A percentile compares a stretch with the other conserved stretches of the same genome.
Conservation (phyloP, 495 filamentous ascomycete species). For the Xylaria intraflava region DNA sequence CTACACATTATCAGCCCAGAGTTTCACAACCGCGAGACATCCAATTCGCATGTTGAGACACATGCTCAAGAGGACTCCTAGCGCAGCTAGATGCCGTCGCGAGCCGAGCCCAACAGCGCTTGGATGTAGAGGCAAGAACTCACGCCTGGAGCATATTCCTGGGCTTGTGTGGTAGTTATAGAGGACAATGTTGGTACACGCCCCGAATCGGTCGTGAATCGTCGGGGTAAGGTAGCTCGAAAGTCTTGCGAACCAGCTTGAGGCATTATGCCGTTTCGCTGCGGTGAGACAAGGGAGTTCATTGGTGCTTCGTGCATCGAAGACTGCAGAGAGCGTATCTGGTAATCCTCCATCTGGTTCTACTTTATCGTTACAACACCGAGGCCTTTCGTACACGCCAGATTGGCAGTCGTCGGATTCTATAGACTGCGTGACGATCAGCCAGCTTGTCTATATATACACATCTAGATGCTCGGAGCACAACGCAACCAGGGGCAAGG, state of each 20-base stretch:
- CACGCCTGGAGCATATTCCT: conserved; percentile 37
- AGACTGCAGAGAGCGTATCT: conserved; percentile 68
- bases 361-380: conserved; percentile 34
- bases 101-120: background rate
- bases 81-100: conserved; percentile 8
- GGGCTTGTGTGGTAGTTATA: conserved; percentile 46
- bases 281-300: conserved; percentile 62
- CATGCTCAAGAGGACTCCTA: conserved; percentile 9
- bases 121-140: conserved; percentile 27
- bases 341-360: conserved; percentile 58
- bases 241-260: conserved; percentile 54
- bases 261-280: conserved; percentile 57
- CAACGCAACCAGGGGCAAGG: background rate
- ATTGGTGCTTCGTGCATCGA: conserved; percentile 64
- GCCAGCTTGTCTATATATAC: conserved; percentile 7
- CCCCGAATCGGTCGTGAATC: conserved; percentile 89
- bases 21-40: conserved; percentile 26
- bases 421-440: conserved; percentile 22
- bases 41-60: conserved; percentile 25
- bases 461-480: background rate
- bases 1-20: conserved; percentile 24
- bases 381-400: conserved; percentile 41
- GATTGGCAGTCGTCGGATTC: conserved; percentile 32
- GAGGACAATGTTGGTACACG: conserved; percentile 75
- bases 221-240: conserved; percentile 71